Base-by-base conservation (phyloP, 805 yeast genomes). In the Ogataea minuta region DNA sequence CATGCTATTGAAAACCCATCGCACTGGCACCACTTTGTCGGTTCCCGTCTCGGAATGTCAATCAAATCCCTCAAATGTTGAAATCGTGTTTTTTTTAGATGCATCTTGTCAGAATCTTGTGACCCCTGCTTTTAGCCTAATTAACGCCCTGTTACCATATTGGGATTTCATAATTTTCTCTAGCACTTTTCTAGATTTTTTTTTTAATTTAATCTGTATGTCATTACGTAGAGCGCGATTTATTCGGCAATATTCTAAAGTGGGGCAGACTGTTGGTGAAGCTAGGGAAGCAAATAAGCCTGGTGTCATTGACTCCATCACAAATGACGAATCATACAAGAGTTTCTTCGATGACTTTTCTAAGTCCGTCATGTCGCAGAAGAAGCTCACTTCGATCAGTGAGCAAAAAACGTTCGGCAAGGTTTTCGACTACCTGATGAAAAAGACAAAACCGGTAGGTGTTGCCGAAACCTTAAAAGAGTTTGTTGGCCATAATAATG, bases 391-490 rank as follows among this genome's bases (percentile, higher is more conserved):
- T 3, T 57, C 64, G 0, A 50, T 58, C 28, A 60, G 60, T 26
- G 66, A 61, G 34, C 61, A 58, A 35, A 55, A 59, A 34, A 57
- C 64, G 4, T 61, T 60, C 33, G 52, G 58, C 31, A 52, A 50
- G 29, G 56, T 60, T 3, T 57, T 61, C 13, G 53, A 56, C 28
- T 56, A 58, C 38, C 40, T 61, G 30, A 48, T 53, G 33, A 49
- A 53, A 27, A 44, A 46, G 28, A 37, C 44, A 12, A 52, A 48
- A 12, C 36, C 47, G 1, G 42, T 51, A 0, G 58, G 63, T 3
- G 45, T 58, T 10, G 50, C 60, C 4, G 49, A 54, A 15, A 54
- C 63, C 0, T 33, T 59, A 7, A 49, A 47, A 28, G 47, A 50
- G 19, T 49, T 57, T 39, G 55, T 55, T 4, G 52, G 32, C 7